Evolutionary conservation across 2,329 filamentous ascomycete species (phyloP), one percentile per base, ranked within the genome.

Genomic region (Dactylellina haptotyla): DNA sequence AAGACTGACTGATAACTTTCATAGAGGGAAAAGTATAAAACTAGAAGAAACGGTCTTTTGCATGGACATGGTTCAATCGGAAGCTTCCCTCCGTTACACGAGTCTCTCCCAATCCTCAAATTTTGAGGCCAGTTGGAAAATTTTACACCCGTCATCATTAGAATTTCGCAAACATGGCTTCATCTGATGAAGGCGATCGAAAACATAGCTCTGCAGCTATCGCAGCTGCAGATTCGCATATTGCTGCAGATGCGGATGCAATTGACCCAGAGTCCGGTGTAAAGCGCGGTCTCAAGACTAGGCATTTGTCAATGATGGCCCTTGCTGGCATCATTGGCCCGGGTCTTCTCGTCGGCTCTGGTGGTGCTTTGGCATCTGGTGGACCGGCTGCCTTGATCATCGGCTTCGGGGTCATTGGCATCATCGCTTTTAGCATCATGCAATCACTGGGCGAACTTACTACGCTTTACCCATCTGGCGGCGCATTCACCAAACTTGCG

Each of bases 401-500:
- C 78, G 90, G 90, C 1, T 93, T 93, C 76, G 86, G 84, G 8
- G 82, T 91, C 26, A 89, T 92, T 75, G 90, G 88, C 9, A 84
- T 91, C 75, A 86, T 92, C 69, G 89, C 89, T 1, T 86, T 81
- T 75, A 81, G 81, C 62, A 79, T 81, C 43, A 82, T 82, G 80
- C 75, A 75, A 48, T 84, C 83, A 48, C 80, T 87, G 26, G 84
- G 84, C 59, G 85, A 96, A 81, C 90, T 95, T 85, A 89, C 90
- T 8, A 89, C 90, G 9, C 92, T 88, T 77, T 88, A 93, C 26
- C 92, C 92, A 4, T 87, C 93, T 34, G 84, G 89, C 18, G 91
- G 90, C 67, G 89, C 89, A 41, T 93, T 93, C 79, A 90, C 90
- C 28, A 85, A 88, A 43, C 94, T 93, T 77, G 90, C 90, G 20